These are phyloP conservation scores for Globisporangium rhizosaccharum DNA, from an alignment of 352 stramenopile genomes.

Conservation along the genomic window DNA sequence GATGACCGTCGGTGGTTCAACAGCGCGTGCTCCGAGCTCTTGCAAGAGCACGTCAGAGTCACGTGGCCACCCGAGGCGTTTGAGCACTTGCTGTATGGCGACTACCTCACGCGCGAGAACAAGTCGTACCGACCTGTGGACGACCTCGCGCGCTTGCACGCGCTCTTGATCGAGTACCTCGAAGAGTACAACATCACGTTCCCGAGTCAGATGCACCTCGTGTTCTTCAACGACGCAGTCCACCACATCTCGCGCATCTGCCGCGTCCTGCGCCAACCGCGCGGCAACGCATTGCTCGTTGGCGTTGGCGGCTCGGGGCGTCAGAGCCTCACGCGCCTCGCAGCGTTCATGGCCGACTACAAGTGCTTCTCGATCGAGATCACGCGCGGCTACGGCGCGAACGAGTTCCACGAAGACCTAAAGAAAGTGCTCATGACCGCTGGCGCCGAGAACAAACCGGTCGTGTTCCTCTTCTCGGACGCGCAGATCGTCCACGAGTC, in stretches of 20 bases:
- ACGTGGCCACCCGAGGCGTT: slow-evolving; percentile 60
- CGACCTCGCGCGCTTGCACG: slow-evolving; percentile 62
- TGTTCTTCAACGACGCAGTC: slow-evolving; percentile 95
- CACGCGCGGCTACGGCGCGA: slow-evolving; percentile 84
- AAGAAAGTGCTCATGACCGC: slow-evolving; percentile 89
- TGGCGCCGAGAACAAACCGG: slow-evolving; percentile 80
- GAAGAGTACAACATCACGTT: slow-evolving; percentile 95
- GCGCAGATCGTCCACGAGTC: slow-evolving; percentile 92
- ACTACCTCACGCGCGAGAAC: slow-evolving; percentile 85
- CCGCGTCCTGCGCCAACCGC: slow-evolving; percentile 88
- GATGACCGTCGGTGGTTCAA: slow-evolving; percentile 89
- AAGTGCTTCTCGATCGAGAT: slow-evolving; percentile 92
- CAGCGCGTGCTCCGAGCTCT: slow-evolving; percentile 54
- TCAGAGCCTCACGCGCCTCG: slow-evolving; percentile 88
- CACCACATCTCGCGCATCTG: slow-evolving; percentile 92
- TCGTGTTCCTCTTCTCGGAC: slow-evolving; percentile 92
- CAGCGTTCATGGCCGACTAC: slow-evolving; percentile 90
- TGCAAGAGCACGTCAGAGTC: slow-evolving; percentile 61
- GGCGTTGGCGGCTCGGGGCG: slow-evolving; percentile 89
- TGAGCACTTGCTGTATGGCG: slow-evolving; percentile 85
- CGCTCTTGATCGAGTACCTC: slow-evolving; percentile 85
- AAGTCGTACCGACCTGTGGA: slow-evolving; percentile 68
- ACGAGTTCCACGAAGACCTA: slow-evolving; percentile 91
- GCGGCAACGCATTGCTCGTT: slow-evolving; percentile 90
- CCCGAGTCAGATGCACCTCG: slow-evolving; percentile 90